Conservation (phyloP, 2,329 filamentous ascomycete species). For the Arthroderma sp. region DNA sequence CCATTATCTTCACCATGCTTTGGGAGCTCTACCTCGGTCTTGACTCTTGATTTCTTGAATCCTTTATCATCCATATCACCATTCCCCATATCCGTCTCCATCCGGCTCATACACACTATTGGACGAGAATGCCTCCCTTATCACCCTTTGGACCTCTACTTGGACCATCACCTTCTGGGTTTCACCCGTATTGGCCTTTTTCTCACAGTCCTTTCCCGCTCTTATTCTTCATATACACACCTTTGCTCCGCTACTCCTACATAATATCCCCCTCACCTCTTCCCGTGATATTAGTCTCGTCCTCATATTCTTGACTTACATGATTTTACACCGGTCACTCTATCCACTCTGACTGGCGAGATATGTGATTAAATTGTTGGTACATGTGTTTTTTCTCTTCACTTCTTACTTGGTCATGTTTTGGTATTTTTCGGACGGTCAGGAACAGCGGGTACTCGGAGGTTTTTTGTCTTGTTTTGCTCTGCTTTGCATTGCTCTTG, state of each 20-base stretch:
- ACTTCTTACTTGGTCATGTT: constrained; percentile 20
- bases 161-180: neutral
- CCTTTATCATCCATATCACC: neutral
- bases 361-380: constrained; percentile 14
- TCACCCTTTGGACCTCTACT: neutral
- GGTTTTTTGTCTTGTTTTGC: neutral
- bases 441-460: neutral
- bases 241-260: neutral
- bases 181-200: neutral
- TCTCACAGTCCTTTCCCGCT: neutral
- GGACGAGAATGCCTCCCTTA: neutral
- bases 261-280: neutral
- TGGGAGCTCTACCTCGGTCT: neutral
- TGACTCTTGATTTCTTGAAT: neutral
- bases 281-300: constrained; percentile 1
- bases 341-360: neutral
- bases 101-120: neutral
- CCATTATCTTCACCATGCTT: neutral
- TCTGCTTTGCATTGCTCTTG: constrained; percentile 17
- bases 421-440: constrained; percentile 8
- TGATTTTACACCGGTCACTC: neutral
- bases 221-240: neutral
- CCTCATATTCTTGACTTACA: constrained; percentile 6
- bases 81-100: neutral
- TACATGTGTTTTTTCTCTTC: constrained; percentile 17